Percentiles rank a stretch among this genome's conserved stretches.
These are phyloP conservation scores for Blastobotrys mokoenaii DNA, from an alignment of 805 yeast species.

Conservation along the genomic window DNA sequence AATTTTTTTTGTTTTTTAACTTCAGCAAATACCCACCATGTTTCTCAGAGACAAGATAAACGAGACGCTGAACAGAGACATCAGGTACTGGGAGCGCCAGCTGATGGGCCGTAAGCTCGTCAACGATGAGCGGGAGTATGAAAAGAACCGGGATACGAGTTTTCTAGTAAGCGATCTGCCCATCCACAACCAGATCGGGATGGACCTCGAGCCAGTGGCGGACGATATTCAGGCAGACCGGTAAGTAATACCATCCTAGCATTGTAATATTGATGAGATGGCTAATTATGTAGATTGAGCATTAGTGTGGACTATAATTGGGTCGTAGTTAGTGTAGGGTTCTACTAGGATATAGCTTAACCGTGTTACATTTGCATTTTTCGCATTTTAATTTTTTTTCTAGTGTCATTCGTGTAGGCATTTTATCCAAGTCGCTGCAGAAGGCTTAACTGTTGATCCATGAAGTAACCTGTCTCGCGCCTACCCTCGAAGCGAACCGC, in stretches of 20 bases:
- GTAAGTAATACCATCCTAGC: too few species aligned
- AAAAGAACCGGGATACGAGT: neutral
- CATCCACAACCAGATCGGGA: neutral
- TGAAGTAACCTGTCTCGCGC: slow-evolving; percentile 42
- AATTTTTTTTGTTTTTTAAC: neutral
- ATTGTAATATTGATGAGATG: too few species aligned
- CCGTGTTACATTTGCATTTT: too few species aligned
- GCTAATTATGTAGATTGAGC: too few species aligned
- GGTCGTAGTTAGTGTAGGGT: too few species aligned
- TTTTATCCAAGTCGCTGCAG: too few species aligned
- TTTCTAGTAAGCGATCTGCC: neutral
- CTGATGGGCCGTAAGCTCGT: neutral
- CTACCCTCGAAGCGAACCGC: slow-evolving; percentile 47
- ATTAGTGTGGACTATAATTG: too few species aligned
- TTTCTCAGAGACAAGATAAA: neutral
- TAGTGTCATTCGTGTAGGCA: too few species aligned
- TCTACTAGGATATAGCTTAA: too few species aligned
- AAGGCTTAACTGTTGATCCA: slow-evolving; percentile 30
- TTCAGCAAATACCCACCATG: too few species aligned
- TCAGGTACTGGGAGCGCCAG: neutral
- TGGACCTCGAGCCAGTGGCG: neutral
- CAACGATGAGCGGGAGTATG: neutral
- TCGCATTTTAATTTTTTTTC: too few species aligned
- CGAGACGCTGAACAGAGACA: neutral
- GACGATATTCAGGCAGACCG: too few species aligned